Evolutionary conservation across 2,329 filamentous ascomycete species (phyloP).

Genomic region (Bipolaris bicolor): DNA sequence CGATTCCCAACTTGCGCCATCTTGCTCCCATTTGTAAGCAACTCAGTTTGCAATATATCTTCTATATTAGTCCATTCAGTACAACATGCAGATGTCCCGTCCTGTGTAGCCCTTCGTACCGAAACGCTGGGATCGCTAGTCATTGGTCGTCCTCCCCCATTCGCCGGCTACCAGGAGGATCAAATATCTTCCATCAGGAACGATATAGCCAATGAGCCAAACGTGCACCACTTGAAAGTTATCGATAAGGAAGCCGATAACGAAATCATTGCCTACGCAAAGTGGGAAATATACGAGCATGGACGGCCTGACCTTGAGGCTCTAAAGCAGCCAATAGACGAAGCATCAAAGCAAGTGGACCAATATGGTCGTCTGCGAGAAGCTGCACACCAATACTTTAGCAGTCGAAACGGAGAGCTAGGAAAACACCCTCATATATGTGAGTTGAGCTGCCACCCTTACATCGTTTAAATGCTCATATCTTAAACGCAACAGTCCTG

Average conservation of each 20-base stretch:
- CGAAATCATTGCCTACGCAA: not conserved
- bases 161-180: not conserved
- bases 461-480: not conserved
- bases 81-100: not conserved
- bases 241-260: not conserved
- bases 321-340: constrained; percentile 5
- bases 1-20: not conserved
- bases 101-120: not conserved
- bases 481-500: not conserved
- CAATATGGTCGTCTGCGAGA: constrained; percentile 2
- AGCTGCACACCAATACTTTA: constrained; percentile 6
- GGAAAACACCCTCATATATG: constrained; percentile 3
- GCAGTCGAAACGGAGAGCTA: not conserved
- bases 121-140: constrained; percentile 1
- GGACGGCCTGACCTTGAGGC: not conserved
- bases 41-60: not conserved
- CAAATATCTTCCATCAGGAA: constrained; percentile 1
- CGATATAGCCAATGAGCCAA: not conserved
- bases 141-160: constrained; percentile 3
- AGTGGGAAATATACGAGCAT: constrained; percentile 6
- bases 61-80: not conserved
- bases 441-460: not conserved
- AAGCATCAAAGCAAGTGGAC: constrained; percentile 1
- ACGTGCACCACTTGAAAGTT: not conserved
- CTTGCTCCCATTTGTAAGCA: not conserved